Percentiles rank a stretch among this genome's conserved stretches.
phyloP scores from a whole-genome alignment of 352 stramenopile species.

The Phytophthora multivora region DNA sequence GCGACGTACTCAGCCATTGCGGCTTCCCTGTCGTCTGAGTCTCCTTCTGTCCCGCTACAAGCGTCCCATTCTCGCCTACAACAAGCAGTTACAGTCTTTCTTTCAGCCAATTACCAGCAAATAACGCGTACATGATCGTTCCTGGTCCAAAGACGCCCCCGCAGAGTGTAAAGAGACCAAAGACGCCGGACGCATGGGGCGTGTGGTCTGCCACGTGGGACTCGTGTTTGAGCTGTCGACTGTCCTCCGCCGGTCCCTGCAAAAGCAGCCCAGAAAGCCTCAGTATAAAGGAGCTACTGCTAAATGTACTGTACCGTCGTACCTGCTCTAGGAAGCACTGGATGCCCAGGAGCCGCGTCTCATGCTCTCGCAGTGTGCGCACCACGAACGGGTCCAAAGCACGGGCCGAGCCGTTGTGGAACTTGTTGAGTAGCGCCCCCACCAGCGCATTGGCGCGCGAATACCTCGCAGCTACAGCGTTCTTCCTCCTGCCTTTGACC shows the following conservation, averaged over 20 bases:
- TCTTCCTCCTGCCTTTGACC: conserved; percentile 4
- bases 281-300: background rate
- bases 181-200: conserved; percentile 2
- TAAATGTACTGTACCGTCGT: too few relatives aligned
- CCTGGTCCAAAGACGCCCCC: conserved; percentile 53
- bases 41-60: conserved; percentile 40
- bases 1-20: conserved; percentile 66
- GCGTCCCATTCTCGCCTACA: conserved; percentile 69
- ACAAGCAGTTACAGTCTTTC: background rate
- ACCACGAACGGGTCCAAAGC: conserved; percentile 75
- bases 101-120: background rate
- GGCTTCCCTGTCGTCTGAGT: conserved; percentile 29
- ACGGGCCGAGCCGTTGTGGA: conserved; percentile 68
- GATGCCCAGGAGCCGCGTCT: conserved; percentile 64
- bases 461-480: conserved; percentile 34
- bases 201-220: conserved; percentile 11
- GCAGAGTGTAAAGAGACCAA: conserved; percentile 51
- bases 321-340: conserved; percentile 77
- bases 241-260: conserved; percentile 59
- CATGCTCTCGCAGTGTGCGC: conserved; percentile 52
- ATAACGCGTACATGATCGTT: conserved; percentile 57
- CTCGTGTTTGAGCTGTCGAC: conserved; percentile 45
- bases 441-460: conserved; percentile 57
- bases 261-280: background rate
- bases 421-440: conserved; percentile 71